Percentiles rank a stretch among this genome's conserved stretches.
phyloP scores from a whole-genome alignment of 441 rosid species.

The Syzygium malaccense region DNA sequence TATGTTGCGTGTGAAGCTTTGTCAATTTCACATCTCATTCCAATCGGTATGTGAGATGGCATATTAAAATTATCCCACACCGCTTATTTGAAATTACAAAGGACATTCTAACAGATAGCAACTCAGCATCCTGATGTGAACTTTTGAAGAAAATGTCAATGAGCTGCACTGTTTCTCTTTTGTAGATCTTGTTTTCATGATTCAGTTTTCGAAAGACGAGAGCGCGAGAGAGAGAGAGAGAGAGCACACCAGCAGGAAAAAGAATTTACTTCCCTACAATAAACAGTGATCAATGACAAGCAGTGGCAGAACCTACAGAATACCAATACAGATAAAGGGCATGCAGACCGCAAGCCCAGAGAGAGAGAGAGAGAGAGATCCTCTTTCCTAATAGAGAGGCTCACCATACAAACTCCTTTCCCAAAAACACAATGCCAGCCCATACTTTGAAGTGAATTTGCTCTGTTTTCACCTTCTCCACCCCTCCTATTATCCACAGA shows the following conservation, averaged over 20 bases:
- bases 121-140: not conserved
- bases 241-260: too few relatives aligned
- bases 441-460: not conserved
- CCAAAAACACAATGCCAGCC: not conserved
- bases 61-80: not conserved
- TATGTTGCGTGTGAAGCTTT: not conserved
- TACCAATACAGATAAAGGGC: not conserved
- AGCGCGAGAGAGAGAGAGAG: not conserved
- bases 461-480: not conserved
- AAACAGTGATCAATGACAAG: not conserved
- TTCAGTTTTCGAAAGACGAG: not conserved
- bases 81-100: not conserved
- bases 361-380: not conserved
- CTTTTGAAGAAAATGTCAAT: not conserved
- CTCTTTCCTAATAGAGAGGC: not conserved
- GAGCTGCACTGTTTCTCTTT: not conserved
- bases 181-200: not conserved
- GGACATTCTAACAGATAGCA: not conserved
- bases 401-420: not conserved
- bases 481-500: not conserved
- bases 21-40: not conserved
- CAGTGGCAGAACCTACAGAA: not conserved
- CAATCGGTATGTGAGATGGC: not conserved
- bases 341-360: not conserved
- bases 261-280: not conserved